Evolutionary conservation across 345 rosid species (phyloP), one percentile per base, ranked within the genome.

Genomic region (Abelmoschus esculentus): DNA sequence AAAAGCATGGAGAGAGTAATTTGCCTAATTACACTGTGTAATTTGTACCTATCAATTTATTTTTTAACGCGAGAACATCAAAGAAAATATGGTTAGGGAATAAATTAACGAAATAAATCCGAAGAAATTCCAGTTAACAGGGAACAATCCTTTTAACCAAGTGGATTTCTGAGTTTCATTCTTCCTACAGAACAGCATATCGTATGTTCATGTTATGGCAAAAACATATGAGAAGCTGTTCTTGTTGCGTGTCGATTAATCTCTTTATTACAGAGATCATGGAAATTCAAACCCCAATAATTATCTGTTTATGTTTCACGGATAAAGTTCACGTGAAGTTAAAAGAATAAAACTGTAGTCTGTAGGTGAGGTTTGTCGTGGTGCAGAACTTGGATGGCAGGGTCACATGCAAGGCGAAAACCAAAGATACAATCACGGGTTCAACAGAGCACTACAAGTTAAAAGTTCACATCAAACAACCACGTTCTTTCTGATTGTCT

Each of bases 361-460:
- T 22, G 26, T 22, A 22, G 69, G 59, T 22, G 12, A 12, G 17
- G 22, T 72, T 22, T 63, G 69, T 72, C 69, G 1, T 14, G 8
- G 38, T 52, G 17, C 44, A 54, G 6, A 63, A 36, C 4, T 52
- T 56, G 63, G 1, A 38, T 38, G n/a, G 67, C 10, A 14, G 12
- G 60, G 32, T 55, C 60, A 10, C 60, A 56, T 22, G 60, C n/a
- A 3, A 29, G 32, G 0, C 32, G 26, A 22, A 22, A 22, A 22
- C 1, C 32, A 29, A 29, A 2, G 32, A 29, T 29, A 2, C 32
- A 29, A 2, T 73, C 76, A 73, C 76, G 76, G 76, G 67, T 36
- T 47, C n/a, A 67, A 49, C 18, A 73, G 67, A 5, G 11, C 76
- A 59, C 76, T 59, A 73, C 36, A 59, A 0, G 76, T 46, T 46